Percentiles rank a stretch among this genome's conserved stretches.
Conservation (phyloP, 1,284 basidiomycete genomes). For the Peniophora sp. region DNA sequence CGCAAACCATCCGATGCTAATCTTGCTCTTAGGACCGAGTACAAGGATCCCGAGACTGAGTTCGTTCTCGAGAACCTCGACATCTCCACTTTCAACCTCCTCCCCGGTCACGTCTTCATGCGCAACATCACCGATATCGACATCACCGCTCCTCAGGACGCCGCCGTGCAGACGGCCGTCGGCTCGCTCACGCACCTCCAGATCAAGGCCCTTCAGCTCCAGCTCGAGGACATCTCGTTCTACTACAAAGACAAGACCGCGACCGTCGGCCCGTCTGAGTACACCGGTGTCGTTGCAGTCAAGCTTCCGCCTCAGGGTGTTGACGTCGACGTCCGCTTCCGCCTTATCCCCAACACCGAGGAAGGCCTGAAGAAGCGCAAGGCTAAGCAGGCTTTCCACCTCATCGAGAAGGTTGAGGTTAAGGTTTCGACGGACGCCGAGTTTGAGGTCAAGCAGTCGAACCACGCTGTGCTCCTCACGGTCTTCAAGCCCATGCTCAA, state of each 20-base stretch:
- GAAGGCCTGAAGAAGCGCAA: slow-evolving; percentile 33
- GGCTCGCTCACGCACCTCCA: slow-evolving; percentile 57
- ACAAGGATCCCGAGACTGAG: slow-evolving; percentile 53
- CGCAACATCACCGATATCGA: slow-evolving; percentile 69
- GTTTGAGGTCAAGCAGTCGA: slow-evolving; percentile 46
- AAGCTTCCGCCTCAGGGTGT: slow-evolving; percentile 56
- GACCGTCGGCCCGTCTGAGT: slow-evolving; percentile 41
- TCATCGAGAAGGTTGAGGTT: slow-evolving; percentile 45
- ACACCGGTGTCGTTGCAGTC: slow-evolving; percentile 53
- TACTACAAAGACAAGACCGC: slow-evolving; percentile 57
- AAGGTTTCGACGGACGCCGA: slow-evolving; percentile 43
- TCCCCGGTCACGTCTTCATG: slow-evolving; percentile 64
- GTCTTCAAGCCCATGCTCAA: slow-evolving; percentile 56
- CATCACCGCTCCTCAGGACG: slow-evolving; percentile 38
- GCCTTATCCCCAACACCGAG: slow-evolving; percentile 45
- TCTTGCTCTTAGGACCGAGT: slow-evolving; percentile 46
- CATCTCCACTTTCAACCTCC: slow-evolving; percentile 51
- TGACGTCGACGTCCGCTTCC: slow-evolving; percentile 56
- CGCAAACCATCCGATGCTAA: background rate
- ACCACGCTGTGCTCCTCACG: slow-evolving; percentile 50
- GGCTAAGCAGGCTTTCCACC: slow-evolving; percentile 40
- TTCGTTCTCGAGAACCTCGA: slow-evolving; percentile 68
- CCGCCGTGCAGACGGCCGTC: slow-evolving; percentile 34
- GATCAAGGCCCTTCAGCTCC: slow-evolving; percentile 53
- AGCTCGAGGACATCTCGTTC: slow-evolving; percentile 58